These are phyloP conservation scores for Pythium monospermum DNA, from an alignment of 352 stramenopile species.

Conservation along the genomic window DNA sequence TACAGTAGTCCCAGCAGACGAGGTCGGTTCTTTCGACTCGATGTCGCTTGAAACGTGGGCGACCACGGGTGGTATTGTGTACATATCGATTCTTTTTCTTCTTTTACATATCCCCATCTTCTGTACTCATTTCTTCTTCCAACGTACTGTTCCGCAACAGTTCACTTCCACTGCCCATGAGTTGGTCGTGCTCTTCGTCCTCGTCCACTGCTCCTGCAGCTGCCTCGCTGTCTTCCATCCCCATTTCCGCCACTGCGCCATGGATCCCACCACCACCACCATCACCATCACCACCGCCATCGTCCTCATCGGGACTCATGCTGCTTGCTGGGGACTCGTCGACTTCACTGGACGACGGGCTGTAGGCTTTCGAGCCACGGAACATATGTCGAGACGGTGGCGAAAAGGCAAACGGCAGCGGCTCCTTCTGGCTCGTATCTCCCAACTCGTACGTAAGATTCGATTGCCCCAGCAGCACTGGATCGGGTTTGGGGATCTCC, in stretches of 20 bases:
- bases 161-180: constrained; percentile 75
- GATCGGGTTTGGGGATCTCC: constrained; percentile 72
- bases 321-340: constrained; percentile 23
- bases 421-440: constrained; percentile 24
- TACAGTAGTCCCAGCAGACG: too few species aligned
- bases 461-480: constrained; percentile 55
- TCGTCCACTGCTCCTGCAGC: constrained; percentile 21
- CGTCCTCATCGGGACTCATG: too few species aligned
- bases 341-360: constrained; percentile 48
- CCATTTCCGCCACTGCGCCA: constrained; percentile 18
- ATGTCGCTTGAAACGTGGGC: too few species aligned
- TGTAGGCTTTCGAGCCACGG: constrained; percentile 54
- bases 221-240: constrained; percentile 33
- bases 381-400: constrained; percentile 72
- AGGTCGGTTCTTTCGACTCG: too few species aligned
- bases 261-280: neutral
- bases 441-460: constrained; percentile 40
- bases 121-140: constrained; percentile 35
- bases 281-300: constrained; percentile 11
- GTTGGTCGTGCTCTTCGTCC: constrained; percentile 56
- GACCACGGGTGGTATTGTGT: too few species aligned
- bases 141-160: constrained; percentile 57
- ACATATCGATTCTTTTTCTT: too few species aligned
- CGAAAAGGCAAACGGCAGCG: constrained; percentile 62
- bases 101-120: constrained; percentile 25